These are phyloP conservation scores for Haematococcus lacustris DNA, from an alignment of 139 green algal species.

Conservation along the genomic window DNA sequence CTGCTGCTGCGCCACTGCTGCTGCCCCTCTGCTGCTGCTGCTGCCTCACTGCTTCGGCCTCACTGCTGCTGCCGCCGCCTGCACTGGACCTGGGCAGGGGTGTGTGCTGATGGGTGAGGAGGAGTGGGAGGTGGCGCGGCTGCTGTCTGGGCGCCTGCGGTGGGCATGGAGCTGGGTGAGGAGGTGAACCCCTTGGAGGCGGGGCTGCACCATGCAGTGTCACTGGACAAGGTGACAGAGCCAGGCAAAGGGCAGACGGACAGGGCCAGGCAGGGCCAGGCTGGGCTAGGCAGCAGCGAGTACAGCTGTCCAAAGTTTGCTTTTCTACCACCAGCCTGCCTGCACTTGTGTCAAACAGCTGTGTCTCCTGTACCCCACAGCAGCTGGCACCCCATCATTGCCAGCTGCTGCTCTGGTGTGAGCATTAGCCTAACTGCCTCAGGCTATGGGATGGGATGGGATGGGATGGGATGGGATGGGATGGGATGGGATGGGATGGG, in stretches of 20 bases:
- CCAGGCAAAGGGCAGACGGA: not conserved
- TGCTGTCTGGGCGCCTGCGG: constrained; percentile 54
- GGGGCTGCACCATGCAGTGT: constrained; percentile 60
- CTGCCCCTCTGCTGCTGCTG: no score
- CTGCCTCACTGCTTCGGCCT: no score
- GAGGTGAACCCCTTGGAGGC: constrained; percentile 69
- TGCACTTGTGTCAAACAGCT: not conserved
- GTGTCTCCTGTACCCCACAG: not conserved
- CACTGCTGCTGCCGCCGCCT: no score
- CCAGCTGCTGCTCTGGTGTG: no score
- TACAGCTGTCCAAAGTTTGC: not conserved
- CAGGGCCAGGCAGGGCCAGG: not conserved
- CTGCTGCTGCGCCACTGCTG: no score
- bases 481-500: not conserved
- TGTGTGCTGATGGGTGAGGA: constrained; percentile 62
- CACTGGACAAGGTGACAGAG: constrained; percentile 44
- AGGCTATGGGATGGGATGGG: not conserved
- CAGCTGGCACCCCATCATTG: not conserved
- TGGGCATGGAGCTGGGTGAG: constrained; percentile 55
- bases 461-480: not conserved
- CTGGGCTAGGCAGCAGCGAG: not conserved
- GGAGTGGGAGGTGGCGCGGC: constrained; percentile 61
- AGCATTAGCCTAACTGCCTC: no score
- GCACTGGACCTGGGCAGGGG: constrained; percentile 44
- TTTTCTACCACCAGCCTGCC: not conserved